Percentiles rank a stretch among this genome's conserved stretches.
Evolutionary conservation across 2,329 filamentous ascomycete species (phyloP).

Genomic region (Colletotrichum horii): DNA sequence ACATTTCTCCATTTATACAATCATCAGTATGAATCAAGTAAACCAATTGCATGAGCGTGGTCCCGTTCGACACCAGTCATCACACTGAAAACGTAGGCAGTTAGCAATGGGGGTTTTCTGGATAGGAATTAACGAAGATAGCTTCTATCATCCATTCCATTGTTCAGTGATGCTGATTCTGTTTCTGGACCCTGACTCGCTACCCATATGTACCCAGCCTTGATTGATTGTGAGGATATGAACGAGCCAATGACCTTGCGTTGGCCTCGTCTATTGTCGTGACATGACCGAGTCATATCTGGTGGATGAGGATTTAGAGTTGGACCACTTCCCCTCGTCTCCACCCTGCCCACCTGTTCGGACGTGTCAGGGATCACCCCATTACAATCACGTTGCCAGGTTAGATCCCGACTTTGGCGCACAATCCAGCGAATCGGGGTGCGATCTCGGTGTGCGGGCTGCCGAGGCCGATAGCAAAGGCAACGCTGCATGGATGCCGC

Average conservation of each 20-base stretch:
- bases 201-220: accelerated
- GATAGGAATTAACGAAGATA: accelerated
- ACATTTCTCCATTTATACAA: too few relatives aligned
- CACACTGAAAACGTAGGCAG: not conserved
- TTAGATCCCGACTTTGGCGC: not conserved
- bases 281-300: not conserved
- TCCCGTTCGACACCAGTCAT: too few relatives aligned
- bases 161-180: not conserved
- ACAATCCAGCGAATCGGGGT: not conserved
- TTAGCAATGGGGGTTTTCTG: accelerated
- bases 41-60: too few relatives aligned
- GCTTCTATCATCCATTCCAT: not conserved
- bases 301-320: not conserved
- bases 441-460: not conserved
- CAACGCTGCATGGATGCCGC: not conserved
- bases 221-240: accelerated
- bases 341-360: not conserved
- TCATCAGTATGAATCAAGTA: too few relatives aligned
- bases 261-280: not conserved
- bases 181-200: not conserved
- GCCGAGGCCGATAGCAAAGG: not conserved
- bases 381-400: not conserved
- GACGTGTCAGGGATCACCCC: not conserved
- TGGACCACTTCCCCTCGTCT: not conserved
- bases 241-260: not conserved